Conservation (phyloP, 768 basidiomycete genomes). For the Rhizopogon salebrosus region DNA sequence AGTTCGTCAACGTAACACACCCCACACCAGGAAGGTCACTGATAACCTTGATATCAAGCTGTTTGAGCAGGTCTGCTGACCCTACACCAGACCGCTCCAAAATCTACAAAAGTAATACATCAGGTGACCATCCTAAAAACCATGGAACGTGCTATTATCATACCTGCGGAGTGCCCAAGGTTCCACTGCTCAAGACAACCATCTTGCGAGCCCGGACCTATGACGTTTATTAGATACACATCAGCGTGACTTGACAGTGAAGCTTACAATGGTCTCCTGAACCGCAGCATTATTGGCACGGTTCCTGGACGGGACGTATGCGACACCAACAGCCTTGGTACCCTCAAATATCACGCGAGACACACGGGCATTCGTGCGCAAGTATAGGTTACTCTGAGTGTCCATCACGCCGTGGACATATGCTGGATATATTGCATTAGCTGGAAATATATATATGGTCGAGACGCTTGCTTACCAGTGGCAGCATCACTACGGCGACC, state of each 20-base stretch:
- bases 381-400: slow-evolving; percentile 58
- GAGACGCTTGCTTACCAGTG: slow-evolving; percentile 37
- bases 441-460: background rate
- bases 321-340: slow-evolving; percentile 65
- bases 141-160: background rate
- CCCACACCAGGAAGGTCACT: slow-evolving; percentile 70
- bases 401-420: slow-evolving; percentile 73
- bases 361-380: slow-evolving; percentile 63
- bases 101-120: slow-evolving; percentile 33
- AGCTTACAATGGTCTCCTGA: slow-evolving; percentile 49
- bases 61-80: slow-evolving; percentile 44
- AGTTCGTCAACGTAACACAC: slow-evolving; percentile 27
- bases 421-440: slow-evolving; percentile 26
- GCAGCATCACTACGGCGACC: slow-evolving; percentile 70
- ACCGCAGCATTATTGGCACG: slow-evolving; percentile 46
- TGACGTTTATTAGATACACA: background rate
- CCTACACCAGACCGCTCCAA: slow-evolving; percentile 72
- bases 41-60: slow-evolving; percentile 55
- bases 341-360: slow-evolving; percentile 70
- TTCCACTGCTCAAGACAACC: slow-evolving; percentile 62
- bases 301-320: slow-evolving; percentile 62
- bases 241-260: background rate
- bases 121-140: background rate
- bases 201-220: slow-evolving; percentile 54
- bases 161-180: slow-evolving; percentile 60